Evolutionary conservation across 2,329 filamentous ascomycete genomes (phyloP), one percentile per base, ranked within the genome.

Genomic region (Claviceps sp.): DNA sequence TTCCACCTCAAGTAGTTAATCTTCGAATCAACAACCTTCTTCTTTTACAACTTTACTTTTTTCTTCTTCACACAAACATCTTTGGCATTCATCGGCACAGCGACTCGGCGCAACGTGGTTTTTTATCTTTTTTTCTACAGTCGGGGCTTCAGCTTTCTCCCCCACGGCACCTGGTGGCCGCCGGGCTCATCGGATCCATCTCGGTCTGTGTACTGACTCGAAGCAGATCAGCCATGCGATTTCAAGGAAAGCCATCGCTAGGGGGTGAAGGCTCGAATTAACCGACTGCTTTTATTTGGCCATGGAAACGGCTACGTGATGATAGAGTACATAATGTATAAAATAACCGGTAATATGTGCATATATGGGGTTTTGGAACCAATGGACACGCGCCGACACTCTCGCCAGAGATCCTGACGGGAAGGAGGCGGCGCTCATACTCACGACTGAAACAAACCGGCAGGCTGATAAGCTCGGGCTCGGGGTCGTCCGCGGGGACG

Each of bases 301-400:
- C 51, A 46, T 52, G 54, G 53, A 59, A 52, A 52, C 51, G 57
- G 55, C 54, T 56, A 54, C 57, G 54, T 61, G 60, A 58, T 59
- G 60, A 68, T 66, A 66, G 65, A 68, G 60, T 68, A 62, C 60
- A 58, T 62, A 67, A 69, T 68, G 66, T 68, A 66, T 69, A 68
- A 61, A 67, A 17, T 58, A 62, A 59, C 59, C 56, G 62, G 62
- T 67, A 68, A 68, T 67, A 58, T 56, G 64, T 67, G 65, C 62
- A 65, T 63, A 56, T 58, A 56, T 56, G 57, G 57, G 30, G 51
- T 45, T 16, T 59, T 50, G 55, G 54, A 47, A 43, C 57, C 17
- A 47, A 22, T 53, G 39, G 47, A 56, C 58, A 61, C 62, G 59
- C 60, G 65, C 59, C 48, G 57, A 63, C 56, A 65, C 64, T 58